Base-by-base conservation (phyloP, 2,329 filamentous ascomycete genomes). In the Alternaria sp. region DNA sequence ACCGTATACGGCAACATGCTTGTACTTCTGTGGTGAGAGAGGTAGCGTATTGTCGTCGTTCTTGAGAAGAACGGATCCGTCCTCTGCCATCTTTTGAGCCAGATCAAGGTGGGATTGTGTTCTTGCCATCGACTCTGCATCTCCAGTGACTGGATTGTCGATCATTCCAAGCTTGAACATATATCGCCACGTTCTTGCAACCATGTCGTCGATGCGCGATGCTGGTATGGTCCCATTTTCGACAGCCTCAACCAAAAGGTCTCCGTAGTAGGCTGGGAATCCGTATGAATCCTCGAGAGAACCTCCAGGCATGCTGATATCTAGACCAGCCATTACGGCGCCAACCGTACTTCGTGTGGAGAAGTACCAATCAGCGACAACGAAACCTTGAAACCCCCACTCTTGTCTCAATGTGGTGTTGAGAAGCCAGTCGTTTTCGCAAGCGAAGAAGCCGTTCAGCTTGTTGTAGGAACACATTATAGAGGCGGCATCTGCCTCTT, bases 371-470 rank as follows among this genome's bases (percentile, higher is more conserved):
- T 85, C 83, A 0, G 81, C 82, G 1, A 81, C 74, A 1, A 85
- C 75, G 23, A 84, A 81, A 0, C 83, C 83, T 0, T 82, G 62
- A 54, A 83, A 85, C 2, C 82, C 82, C 4, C 84, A 72, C 25
- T 84, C 73, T 5, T 79, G 64, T 3, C 79, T 77, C 5, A 85
- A 69, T 0, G 85, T 77, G 21, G 76, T 80, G 0, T 83, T 84
- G 44, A 85, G 78, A 21, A 85, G 79, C 1, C 68, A 73, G 57
- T 81, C 82, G 70, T 84, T 84, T 72, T 50, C 61, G 40, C 54
- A 54, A 19, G 40, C 26, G 26, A 45, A 59, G 4, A 43, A 26
- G 3, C 45, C 30, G 17, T 62, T 47, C n/a, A 62, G 25, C 30
- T 19, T 40, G n/a, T 62, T 59, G 21, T 62, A 62, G 4, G 40